Evolutionary conservation across 495 filamentous ascomycete species (phyloP).

Genomic region (Recurvomyces mirabilis): DNA sequence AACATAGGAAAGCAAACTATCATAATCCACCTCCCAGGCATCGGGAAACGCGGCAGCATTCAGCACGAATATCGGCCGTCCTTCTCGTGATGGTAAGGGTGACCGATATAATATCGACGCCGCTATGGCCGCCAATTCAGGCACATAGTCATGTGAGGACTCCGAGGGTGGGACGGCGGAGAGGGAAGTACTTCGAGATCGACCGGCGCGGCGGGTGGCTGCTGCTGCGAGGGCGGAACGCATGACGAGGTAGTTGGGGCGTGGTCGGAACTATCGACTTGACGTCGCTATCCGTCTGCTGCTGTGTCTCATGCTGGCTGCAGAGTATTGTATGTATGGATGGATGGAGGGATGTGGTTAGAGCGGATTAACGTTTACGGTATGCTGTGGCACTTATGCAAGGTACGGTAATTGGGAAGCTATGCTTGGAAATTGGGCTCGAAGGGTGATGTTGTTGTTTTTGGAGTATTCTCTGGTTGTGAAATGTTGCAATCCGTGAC

Average conservation of each 20-base stretch:
- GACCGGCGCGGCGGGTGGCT: slow-evolving; percentile 7
- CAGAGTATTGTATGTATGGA: too few relatives aligned
- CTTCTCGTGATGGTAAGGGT: slow-evolving; percentile 35
- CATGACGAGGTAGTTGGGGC: slow-evolving; percentile 9
- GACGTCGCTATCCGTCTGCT: too few relatives aligned
- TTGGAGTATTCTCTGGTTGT: too few relatives aligned
- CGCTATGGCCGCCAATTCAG: slow-evolving; percentile 15
- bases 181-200: slow-evolving; percentile 17
- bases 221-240: slow-evolving; percentile 18
- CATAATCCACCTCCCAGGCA: slow-evolving; percentile 39
- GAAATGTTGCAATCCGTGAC: too few relatives aligned
- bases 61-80: slow-evolving; percentile 41
- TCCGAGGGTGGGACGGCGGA: slow-evolving; percentile 20
- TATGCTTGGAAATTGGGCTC: too few relatives aligned
- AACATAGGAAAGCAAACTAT: slow-evolving; percentile 45
- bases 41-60: slow-evolving; percentile 47
- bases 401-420: too few relatives aligned
- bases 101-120: slow-evolving; percentile 40
- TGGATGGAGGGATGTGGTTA: too few relatives aligned
- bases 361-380: too few relatives aligned
- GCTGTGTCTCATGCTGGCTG: too few relatives aligned
- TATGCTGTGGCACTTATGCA: too few relatives aligned
- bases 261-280: slow-evolving; percentile 5
- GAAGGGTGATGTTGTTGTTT: too few relatives aligned
- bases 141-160: slow-evolving; percentile 16